Evolutionary conservation across 2,329 filamentous ascomycete genomes (phyloP).

Genomic region (Monosporascus sp.): DNA sequence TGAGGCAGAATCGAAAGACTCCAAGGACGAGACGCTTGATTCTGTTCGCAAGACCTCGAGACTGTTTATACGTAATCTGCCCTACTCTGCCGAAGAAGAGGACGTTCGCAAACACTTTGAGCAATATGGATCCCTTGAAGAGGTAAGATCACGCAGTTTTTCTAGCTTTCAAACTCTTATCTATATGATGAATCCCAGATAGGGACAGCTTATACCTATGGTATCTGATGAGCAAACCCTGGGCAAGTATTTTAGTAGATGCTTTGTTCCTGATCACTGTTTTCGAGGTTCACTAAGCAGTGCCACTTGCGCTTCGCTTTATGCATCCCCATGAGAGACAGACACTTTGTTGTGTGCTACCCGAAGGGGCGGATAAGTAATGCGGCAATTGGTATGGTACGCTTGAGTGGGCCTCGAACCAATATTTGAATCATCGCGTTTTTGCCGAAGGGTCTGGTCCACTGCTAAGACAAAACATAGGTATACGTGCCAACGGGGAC

Average conservation of each 20-base stretch:
- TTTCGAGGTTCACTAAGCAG: slow-evolving; percentile 9
- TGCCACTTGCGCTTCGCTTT: neutral
- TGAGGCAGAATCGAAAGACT: slow-evolving; percentile 31
- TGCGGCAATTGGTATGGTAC: neutral
- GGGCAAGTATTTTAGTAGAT: slow-evolving; percentile 99
- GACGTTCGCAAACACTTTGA: slow-evolving; percentile 70
- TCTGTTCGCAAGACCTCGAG: slow-evolving; percentile 68
- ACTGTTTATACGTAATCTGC: slow-evolving; percentile 83
- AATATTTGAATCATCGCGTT: slow-evolving; percentile 19
- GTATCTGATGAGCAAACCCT: slow-evolving; percentile 81
- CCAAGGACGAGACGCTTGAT: slow-evolving; percentile 43
- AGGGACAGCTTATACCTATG: slow-evolving; percentile 97
- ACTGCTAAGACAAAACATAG: slow-evolving; percentile 51
- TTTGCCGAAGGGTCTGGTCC: slow-evolving; percentile 13
- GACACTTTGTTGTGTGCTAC: neutral
- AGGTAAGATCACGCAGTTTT: slow-evolving; percentile 60
- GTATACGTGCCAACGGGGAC: slow-evolving; percentile 78
- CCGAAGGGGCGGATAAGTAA: neutral
- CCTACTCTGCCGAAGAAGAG: slow-evolving; percentile 72
- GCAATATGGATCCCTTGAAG: slow-evolving; percentile 70
- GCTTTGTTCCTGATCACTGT: slow-evolving; percentile 77
- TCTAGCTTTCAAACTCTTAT: slow-evolving; percentile 16
- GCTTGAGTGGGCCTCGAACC: neutral
- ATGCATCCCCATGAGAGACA: neutral
- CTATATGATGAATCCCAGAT: slow-evolving; percentile 96